phyloP scores from a whole-genome alignment of 176 grass and related monocot genomes.

The Cymbopogon citratus region DNA sequence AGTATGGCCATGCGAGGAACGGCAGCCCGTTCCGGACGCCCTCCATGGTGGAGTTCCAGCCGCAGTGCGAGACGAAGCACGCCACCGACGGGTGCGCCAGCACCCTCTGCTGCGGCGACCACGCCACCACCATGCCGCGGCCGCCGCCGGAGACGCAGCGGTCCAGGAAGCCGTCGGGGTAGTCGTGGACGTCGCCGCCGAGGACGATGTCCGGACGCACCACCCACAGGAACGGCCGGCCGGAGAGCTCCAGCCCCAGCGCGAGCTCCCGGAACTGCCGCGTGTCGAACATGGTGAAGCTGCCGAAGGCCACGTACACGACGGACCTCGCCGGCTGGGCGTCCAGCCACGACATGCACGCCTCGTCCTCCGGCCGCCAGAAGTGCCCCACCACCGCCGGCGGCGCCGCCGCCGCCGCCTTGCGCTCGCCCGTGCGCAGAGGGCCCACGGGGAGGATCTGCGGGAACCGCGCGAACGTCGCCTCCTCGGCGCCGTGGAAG shows the following conservation, averaged over 20 bases:
- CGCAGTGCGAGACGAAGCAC: constrained; percentile 45
- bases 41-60: constrained; percentile 49
- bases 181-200: constrained; percentile 13
- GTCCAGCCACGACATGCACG: constrained; percentile 39
- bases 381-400: constrained; percentile 5
- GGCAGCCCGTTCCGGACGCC: constrained; percentile 42
- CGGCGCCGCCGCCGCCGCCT: not conserved
- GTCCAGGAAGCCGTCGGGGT: not conserved
- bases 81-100: constrained; percentile 17
- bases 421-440: constrained; percentile 4
- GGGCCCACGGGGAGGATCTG: constrained; percentile 44
- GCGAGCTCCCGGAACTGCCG: constrained; percentile 42
- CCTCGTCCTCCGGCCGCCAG: not conserved
- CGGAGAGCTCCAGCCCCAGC: constrained; percentile 33
- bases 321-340: constrained; percentile 29
- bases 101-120: constrained; percentile 21
- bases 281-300: constrained; percentile 28
- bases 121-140: not conserved
- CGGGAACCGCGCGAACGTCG: constrained; percentile 8
- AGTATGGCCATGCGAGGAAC: constrained; percentile 44
- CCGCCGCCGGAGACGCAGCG: not conserved
- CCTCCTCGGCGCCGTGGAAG: constrained; percentile 2
- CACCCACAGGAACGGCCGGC: constrained; percentile 36
- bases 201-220: constrained; percentile 17
- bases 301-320: constrained; percentile 46